A percentile compares a stretch with the other conserved stretches of the same genome.
Conservation (phyloP, 805 yeast genomes). For the Starmerella apis region DNA sequence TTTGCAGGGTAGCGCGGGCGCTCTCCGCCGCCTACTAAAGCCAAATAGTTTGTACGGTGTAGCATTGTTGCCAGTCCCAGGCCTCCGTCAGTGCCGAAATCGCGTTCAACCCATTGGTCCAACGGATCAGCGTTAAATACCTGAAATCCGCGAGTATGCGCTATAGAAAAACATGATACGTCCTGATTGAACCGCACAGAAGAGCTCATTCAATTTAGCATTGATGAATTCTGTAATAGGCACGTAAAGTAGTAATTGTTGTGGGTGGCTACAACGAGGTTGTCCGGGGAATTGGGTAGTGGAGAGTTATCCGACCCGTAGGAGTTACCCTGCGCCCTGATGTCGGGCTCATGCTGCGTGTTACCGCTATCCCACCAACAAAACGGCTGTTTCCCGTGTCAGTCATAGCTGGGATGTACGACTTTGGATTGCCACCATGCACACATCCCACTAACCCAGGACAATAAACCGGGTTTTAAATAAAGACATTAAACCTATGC, state of each 20-base stretch:
- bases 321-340: no score
- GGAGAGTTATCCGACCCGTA: no score
- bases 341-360: no score
- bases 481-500: no score
- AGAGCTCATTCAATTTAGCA: conserved; percentile 31
- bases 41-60: conserved; percentile 81
- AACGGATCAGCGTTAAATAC: conserved; percentile 84
- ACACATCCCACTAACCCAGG: no score
- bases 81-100: conserved; percentile 41
- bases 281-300: not conserved
- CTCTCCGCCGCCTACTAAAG: conserved; percentile 81
- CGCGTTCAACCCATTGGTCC: conserved; percentile 58
- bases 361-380: no score
- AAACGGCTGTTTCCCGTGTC: no score
- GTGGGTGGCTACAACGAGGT: not conserved
- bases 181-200: conserved; percentile 72
- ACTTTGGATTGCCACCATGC: not conserved
- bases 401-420: no score
- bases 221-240: not conserved
- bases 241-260: no score
- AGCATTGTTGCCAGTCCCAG: conserved; percentile 73
- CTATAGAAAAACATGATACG: conserved; percentile 77
- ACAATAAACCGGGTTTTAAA: not conserved
- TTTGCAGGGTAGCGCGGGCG: conserved; percentile 51
- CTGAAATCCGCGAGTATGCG: conserved; percentile 54